A percentile compares a stretch with the other conserved stretches of the same genome.
Conservation (phyloP, 2,329 filamentous ascomycete species). For the Nothopassalora personata region DNA sequence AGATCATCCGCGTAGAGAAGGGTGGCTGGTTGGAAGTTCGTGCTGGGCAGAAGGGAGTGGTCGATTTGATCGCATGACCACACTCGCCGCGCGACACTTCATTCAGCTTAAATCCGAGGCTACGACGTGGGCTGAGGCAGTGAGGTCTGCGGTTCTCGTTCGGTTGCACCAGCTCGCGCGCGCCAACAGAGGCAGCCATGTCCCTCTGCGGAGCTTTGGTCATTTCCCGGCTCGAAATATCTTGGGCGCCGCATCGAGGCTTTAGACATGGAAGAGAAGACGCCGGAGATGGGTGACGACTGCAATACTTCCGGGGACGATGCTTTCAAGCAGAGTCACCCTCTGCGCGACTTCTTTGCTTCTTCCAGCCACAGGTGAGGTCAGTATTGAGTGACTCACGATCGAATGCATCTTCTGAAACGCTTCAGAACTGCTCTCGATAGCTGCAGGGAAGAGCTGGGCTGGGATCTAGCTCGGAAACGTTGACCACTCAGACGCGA, state of each 20-base stretch:
- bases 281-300: neutral
- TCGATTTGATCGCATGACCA: slow-evolving; percentile 29
- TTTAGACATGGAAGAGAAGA: neutral
- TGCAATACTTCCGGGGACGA: neutral
- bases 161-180: slow-evolving; percentile 5
- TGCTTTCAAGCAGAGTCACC: neutral
- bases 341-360: neutral
- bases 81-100: neutral
- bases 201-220: neutral
- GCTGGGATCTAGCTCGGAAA: neutral
- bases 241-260: neutral
- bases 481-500: neutral
- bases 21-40: slow-evolving; percentile 66
- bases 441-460: slow-evolving; percentile 5
- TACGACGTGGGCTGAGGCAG: neutral
- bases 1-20: slow-evolving; percentile 67
- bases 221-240: neutral
- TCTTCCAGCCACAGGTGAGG: slow-evolving; percentile 4
- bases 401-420: slow-evolving; percentile 14
- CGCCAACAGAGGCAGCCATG: slow-evolving; percentile 1
- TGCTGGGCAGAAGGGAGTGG: slow-evolving; percentile 40
- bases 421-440: slow-evolving; percentile 3
- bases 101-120: neutral
- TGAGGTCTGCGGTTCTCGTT: neutral
- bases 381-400: slow-evolving; percentile 13